Evolutionary conservation across 148 eudicot genomes (phyloP).

Genomic region (Linanthus parryae): DNA sequence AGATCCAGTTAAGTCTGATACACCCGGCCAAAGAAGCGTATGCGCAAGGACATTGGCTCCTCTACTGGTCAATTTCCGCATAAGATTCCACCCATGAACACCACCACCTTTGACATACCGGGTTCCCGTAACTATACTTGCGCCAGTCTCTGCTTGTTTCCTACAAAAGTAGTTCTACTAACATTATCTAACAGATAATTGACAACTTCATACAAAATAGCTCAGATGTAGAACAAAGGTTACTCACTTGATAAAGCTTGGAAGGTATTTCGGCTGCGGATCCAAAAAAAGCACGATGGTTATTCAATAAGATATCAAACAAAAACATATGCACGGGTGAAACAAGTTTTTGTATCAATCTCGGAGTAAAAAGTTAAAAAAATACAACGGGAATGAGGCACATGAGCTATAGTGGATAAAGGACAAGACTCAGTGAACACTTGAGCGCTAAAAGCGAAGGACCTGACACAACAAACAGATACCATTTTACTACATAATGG

Average conservation of each 20-base stretch:
- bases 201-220: neutral
- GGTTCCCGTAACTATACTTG: constrained; percentile 91
- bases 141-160: constrained; percentile 90
- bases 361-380: too few species aligned
- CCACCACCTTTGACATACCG: constrained; percentile 94
- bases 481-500: too few species aligned
- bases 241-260: constrained; percentile 87
- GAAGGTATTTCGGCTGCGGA: constrained; percentile 92
- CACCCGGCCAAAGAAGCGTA: constrained; percentile 97
- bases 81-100: constrained; percentile 96
- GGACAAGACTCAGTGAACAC: too few species aligned
- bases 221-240: neutral
- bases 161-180: constrained; percentile 28
- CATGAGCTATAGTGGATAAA: too few species aligned
- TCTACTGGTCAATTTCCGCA: constrained; percentile 96
- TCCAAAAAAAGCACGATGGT: constrained; percentile 8
- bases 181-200: neutral
- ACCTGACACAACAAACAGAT: too few species aligned
- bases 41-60: constrained; percentile 99
- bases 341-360: too few species aligned
- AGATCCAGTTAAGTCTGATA: constrained; percentile 98
- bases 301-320: constrained; percentile 1
- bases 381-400: too few species aligned
- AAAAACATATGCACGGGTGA: neutral
- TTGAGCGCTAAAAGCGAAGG: too few species aligned